These are phyloP conservation scores for Cucumis hystrix DNA, from an alignment of 306 rosid species.

Conservation along the genomic window DNA sequence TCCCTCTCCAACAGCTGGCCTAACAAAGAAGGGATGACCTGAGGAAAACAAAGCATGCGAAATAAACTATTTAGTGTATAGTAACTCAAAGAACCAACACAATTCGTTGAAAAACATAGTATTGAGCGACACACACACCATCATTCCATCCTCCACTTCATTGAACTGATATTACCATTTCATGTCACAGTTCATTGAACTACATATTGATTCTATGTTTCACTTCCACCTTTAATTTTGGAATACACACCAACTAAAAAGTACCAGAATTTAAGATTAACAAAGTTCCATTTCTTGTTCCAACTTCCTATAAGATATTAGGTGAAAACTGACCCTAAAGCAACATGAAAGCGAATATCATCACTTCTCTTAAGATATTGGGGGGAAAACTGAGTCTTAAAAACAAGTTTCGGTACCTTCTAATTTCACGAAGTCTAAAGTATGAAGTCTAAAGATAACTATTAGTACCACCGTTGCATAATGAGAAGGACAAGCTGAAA, in stretches of 20 bases:
- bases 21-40: constrained; percentile 68
- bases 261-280: not conserved
- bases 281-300: not conserved
- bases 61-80: not conserved
- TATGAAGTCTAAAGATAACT: not conserved
- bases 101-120: not conserved
- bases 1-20: constrained; percentile 15
- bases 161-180: not conserved
- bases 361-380: not conserved
- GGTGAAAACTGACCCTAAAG: not conserved
- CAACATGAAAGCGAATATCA: not conserved
- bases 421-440: not conserved
- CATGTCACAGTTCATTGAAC: not conserved
- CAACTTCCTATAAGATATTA: not conserved
- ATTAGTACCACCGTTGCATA: not conserved
- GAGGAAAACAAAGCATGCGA: constrained; percentile 3
- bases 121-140: not conserved
- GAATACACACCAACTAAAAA: not conserved
- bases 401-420: not conserved
- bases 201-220: not conserved
- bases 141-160: not conserved
- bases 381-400: not conserved
- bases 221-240: not conserved
- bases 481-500: not conserved
- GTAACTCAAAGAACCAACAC: not conserved